A percentile compares a stretch with the other conserved stretches of the same genome.
Evolutionary conservation across 2,329 filamentous ascomycete species (phyloP).

Genomic region (Colletotrichum spaethianum): DNA sequence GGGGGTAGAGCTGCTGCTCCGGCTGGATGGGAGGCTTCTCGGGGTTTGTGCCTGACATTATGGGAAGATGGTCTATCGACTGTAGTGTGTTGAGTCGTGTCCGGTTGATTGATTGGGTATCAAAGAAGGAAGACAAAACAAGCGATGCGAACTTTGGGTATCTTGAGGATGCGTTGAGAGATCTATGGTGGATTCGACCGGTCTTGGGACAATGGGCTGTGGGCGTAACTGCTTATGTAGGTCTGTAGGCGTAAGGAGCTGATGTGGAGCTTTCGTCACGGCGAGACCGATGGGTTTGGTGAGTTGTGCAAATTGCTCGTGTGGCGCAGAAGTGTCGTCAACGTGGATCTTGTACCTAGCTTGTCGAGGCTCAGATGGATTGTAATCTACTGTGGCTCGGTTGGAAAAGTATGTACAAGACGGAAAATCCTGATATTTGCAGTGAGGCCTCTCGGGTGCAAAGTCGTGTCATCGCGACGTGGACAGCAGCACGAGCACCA

Average conservation of each 20-base stretch:
- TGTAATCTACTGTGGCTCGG: neutral
- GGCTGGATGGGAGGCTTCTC: constrained; percentile 41
- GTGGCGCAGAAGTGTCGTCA: constrained; percentile 37
- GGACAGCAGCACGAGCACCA: too few relatives aligned
- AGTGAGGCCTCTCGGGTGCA: too few relatives aligned
- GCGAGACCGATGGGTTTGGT: constrained; percentile 18
- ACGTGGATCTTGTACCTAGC: constrained; percentile 21
- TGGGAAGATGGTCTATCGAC: neutral
- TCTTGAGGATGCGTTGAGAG: neutral
- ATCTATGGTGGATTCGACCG: neutral
- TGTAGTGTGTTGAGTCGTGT: neutral
- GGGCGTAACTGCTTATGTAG: constrained; percentile 19
- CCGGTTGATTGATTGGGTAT: neutral
- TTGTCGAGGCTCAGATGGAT: constrained; percentile 22
- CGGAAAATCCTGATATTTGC: too few relatives aligned
- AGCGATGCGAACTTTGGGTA: constrained; percentile 6
- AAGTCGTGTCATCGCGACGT: too few relatives aligned
- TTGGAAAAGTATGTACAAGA: neutral
- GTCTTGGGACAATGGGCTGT: neutral
- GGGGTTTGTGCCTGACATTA: constrained; percentile 36
- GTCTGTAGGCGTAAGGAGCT: constrained; percentile 5
- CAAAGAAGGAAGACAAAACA: neutral
- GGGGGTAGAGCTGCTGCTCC: constrained; percentile 40
- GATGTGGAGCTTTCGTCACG: constrained; percentile 6
- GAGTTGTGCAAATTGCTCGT: neutral